These are phyloP conservation scores for Adansonia rubrostipa DNA, from an alignment of 441 rosid genomes.

Conservation along the genomic window DNA sequence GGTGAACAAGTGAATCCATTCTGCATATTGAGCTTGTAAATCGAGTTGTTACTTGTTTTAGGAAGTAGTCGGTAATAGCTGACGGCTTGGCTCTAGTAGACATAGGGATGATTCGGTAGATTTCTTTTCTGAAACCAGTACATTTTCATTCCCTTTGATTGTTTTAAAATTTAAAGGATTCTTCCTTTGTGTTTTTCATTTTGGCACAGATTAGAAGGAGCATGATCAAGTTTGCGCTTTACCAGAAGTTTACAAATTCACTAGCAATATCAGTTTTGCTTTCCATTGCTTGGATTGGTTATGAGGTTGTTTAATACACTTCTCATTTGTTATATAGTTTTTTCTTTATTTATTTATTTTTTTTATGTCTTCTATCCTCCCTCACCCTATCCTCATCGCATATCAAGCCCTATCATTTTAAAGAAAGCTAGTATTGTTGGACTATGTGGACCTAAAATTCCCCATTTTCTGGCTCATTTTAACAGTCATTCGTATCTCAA, in stretches of 20 bases:
- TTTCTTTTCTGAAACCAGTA: constrained; percentile 16
- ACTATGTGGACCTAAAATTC: not conserved
- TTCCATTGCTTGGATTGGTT: constrained; percentile 59
- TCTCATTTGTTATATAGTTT: constrained; percentile 12
- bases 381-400: too few relatives aligned
- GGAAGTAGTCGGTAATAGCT: not conserved
- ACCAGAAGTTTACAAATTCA: constrained; percentile 49
- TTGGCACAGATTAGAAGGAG: constrained; percentile 42
- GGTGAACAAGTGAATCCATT: constrained; percentile 11
- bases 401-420: too few relatives aligned
- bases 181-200: not conserved
- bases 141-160: constrained; percentile 7
- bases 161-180: constrained; percentile 6
- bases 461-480: not conserved
- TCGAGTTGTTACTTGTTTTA: not conserved
- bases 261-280: constrained; percentile 55
- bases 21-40: not conserved
- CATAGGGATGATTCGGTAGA: not conserved
- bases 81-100: not conserved
- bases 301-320: constrained; percentile 44
- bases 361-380: not conserved
- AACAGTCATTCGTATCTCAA: not conserved
- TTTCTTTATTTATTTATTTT: not conserved
- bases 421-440: too few relatives aligned
- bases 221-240: constrained; percentile 48